Conservation (phyloP, 306 rosid species). For the Cyclanthera cordifolia region DNA sequence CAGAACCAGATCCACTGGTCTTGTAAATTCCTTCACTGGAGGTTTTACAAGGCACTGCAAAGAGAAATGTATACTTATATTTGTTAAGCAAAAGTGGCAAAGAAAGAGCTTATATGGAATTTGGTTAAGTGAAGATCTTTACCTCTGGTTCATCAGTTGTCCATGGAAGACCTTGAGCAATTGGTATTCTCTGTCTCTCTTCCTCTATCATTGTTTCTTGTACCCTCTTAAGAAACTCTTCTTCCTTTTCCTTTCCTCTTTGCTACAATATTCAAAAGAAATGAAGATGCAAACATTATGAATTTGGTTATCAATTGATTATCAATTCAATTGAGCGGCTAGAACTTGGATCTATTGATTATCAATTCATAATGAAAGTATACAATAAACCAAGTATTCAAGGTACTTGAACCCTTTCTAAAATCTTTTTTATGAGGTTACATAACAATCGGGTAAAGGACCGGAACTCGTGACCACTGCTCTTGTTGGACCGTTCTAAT, state of each 20-base stretch:
- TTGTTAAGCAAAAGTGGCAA: neutral
- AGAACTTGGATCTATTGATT: too few relatives aligned
- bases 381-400: too few relatives aligned
- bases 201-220: constrained; percentile 58
- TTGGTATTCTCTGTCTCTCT: constrained; percentile 62
- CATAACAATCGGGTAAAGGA: too few relatives aligned
- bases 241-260: constrained; percentile 79
- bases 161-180: constrained; percentile 96
- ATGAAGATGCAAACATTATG: neutral
- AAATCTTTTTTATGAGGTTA: too few relatives aligned
- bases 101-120: too few relatives aligned
- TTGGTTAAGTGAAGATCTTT: neutral
- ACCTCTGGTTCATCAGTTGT: constrained; percentile 98
- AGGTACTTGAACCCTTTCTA: too few relatives aligned
- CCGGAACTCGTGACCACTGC: too few relatives aligned
- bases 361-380: too few relatives aligned
- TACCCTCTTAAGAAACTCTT: constrained; percentile 61
- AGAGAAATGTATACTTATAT: neutral
- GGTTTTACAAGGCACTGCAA: constrained; percentile 66
- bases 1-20: constrained; percentile 53
- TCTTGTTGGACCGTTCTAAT: too few relatives aligned
- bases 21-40: constrained; percentile 62
- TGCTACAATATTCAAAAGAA: constrained; percentile 37
- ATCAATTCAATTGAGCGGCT: too few relatives aligned
- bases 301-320: too few relatives aligned